These are phyloP conservation scores for Termitomyces sp. DNA, from an alignment of 1,284 basidiomycete species.

Conservation along the genomic window DNA sequence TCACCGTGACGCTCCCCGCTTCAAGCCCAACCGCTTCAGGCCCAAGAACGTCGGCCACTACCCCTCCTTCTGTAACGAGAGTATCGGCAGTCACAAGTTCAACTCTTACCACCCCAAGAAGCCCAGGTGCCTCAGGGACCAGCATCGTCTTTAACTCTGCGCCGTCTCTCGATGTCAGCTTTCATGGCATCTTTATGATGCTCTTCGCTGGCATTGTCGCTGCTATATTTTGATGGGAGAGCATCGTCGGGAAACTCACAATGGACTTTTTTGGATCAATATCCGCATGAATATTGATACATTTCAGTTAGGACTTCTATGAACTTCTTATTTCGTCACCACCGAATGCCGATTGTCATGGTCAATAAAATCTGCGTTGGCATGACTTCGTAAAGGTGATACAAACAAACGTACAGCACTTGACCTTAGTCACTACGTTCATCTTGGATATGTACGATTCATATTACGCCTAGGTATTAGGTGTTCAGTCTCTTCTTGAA, in stretches of 20 bases:
- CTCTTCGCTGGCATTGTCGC: slow-evolving; percentile 1
- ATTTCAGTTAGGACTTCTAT: not conserved
- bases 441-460: not conserved
- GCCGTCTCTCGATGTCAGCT: not conserved
- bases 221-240: slow-evolving; percentile 2
- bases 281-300: not conserved
- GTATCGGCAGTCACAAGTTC: not conserved
- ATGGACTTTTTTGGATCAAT: not conserved
- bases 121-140: not conserved
- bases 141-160: not conserved
- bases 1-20: not conserved
- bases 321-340: not conserved
- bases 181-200: not conserved
- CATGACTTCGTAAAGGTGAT: not conserved
- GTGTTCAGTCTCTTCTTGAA: too few species aligned
- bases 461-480: too few species aligned
- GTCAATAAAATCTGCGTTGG: not conserved
- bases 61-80: not conserved
- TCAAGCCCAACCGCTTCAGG: not conserved
- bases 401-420: not conserved
- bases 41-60: not conserved
- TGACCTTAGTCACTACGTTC: not conserved
- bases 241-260: not conserved
- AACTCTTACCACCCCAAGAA: not conserved
- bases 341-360: too few species aligned